Base-by-base conservation (phyloP, 192 early-diverging fungal genomes). In the Coemansia sp. region DNA sequence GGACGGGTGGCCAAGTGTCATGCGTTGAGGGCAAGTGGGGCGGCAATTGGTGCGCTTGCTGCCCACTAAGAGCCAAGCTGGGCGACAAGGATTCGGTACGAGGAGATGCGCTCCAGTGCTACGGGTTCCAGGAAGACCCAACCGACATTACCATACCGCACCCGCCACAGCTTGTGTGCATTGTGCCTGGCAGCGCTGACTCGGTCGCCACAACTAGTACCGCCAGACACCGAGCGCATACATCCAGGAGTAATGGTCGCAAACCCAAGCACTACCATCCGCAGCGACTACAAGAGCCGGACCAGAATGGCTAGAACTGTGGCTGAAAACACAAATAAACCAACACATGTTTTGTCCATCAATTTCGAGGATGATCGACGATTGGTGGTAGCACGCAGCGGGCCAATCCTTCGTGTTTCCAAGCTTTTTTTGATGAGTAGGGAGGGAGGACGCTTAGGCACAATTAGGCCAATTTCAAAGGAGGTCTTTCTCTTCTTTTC, bases 21-120 rank as follows among this genome's bases (percentile, higher is more conserved):
- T 70, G 71, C 38, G 18, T n/a, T 39, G 71, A 65, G 13, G 69
- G 71, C 2, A 27, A 57, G 41, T 82, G 80, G 80, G 68, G 41
- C 31, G 76, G 75, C 62, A 75, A 83, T 31, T 83, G 80, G 80
- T 83, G 80, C 36, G 80, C 72, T 33, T 78, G 73, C 63, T 83
- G 80, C 27, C 80, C 80, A 29, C 60, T 74, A 40, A 75, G 80
- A 50, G 62, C 62, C n/a, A 68, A 67, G 43, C 43, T 62, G 20
- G 55, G 70, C 31, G 65, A 64, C 22, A 40, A 22, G 31, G 33
- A 16, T 6, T 39, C n/a, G 60, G 31, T 24, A 62, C 41, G 41
- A 9, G 52, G 49, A 39, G 62, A 49, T 3, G 61, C 66, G 27
- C 38, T 68, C 12, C 64, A 64, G 69, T 77, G 80, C 72, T 83